Percentiles rank a stretch among this genome's conserved stretches.
Evolutionary conservation across 805 yeast species (phyloP).

Genomic region (Candida sithepensis): DNA sequence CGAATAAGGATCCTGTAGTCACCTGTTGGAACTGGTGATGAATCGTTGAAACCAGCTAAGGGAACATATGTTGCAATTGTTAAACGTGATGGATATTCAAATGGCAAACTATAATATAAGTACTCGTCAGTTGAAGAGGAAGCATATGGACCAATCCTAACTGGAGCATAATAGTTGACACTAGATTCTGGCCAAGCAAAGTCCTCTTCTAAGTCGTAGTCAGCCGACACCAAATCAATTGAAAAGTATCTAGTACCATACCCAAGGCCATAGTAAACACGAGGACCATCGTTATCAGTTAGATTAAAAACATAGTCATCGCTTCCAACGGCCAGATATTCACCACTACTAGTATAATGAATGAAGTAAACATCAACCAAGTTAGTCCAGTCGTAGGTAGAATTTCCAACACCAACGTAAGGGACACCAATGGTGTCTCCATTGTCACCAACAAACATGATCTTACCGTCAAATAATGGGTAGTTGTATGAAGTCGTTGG

Average conservation of each 20-base stretch:
- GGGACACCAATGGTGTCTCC: slow-evolving; percentile 13
- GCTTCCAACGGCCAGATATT: not conserved
- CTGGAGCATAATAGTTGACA: slow-evolving; percentile 1
- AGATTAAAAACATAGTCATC: not conserved
- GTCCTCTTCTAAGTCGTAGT: slow-evolving; percentile 10
- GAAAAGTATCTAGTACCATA: slow-evolving; percentile 11
- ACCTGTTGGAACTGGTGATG: slow-evolving; percentile 7
- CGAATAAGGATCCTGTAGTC: slow-evolving; percentile 7
- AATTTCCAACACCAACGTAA: slow-evolving; percentile 14
- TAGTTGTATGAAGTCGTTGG: slow-evolving; percentile 3
- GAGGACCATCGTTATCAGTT: slow-evolving; percentile 2
- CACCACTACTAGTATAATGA: not conserved
- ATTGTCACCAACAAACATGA: slow-evolving; percentile 13
- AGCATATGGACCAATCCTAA: slow-evolving; percentile 1
- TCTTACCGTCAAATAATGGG: slow-evolving; percentile 11
- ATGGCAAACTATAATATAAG: not conserved
- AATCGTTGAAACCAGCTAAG: slow-evolving; percentile 1
- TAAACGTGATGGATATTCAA: not conserved
- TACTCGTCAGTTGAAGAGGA: not conserved
- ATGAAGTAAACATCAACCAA: slow-evolving; percentile 2
- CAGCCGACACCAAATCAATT: slow-evolving; percentile 10
- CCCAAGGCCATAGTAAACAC: slow-evolving; percentile 6
- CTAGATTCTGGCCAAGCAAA: slow-evolving; percentile 11
- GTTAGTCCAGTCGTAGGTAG: slow-evolving; percentile 8
- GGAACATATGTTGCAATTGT: not conserved